phyloP scores from a whole-genome alignment of 257 asterid genomes.

The Orobanche coerulescens region DNA sequence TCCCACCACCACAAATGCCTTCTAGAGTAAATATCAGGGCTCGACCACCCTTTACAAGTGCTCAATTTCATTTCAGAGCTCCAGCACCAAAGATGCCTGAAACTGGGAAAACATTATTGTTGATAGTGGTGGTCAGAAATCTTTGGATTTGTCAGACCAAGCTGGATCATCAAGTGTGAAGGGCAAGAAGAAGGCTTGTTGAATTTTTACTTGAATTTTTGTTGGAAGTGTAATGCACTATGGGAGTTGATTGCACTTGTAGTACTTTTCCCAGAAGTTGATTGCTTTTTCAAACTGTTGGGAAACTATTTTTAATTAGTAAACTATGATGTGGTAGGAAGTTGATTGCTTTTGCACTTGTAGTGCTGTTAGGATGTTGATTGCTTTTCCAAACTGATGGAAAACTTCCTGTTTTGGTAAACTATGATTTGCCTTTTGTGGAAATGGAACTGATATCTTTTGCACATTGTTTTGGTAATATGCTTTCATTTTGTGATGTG shows the following conservation, averaged over 20 bases:
- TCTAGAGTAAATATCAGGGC: not conserved
- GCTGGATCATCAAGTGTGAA: not conserved
- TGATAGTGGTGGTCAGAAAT: not conserved
- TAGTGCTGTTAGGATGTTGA: not conserved
- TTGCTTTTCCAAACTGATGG: no score
- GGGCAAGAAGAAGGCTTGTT: not conserved
- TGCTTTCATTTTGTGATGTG: no score
- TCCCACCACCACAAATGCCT: not conserved
- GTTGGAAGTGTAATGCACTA: not conserved
- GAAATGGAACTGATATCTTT: no score
- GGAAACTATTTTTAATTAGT: not conserved
- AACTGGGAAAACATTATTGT: not conserved
- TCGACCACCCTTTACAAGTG: not conserved
- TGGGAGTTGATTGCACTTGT: not conserved
- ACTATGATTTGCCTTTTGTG: no score
- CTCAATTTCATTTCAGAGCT: not conserved
- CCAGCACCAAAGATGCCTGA: not conserved
- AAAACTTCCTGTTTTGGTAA: no score
- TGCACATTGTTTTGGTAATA: no score
- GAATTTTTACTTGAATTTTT: not conserved
- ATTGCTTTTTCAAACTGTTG: not conserved
- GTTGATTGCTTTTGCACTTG: not conserved
- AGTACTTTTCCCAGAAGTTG: not conserved
- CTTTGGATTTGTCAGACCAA: not conserved
- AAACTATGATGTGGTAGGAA: not conserved